phyloP scores from a whole-genome alignment of 2,329 filamentous ascomycete genomes.

The Curvularia sp. region DNA sequence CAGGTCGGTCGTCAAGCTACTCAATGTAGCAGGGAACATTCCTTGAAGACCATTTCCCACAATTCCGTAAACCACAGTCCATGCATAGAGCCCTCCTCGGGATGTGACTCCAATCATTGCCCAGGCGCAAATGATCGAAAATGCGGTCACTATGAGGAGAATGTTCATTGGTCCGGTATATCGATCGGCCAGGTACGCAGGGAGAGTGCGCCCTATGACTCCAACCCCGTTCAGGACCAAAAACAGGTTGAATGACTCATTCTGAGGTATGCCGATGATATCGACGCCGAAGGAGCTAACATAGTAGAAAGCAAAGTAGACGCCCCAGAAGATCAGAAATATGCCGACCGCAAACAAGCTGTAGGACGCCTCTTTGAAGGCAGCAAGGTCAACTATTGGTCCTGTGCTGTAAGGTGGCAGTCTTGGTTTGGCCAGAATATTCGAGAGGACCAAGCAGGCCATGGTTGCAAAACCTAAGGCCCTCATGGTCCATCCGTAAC shows the following conservation, averaged over 20 bases:
- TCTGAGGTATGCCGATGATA: conserved; percentile 55
- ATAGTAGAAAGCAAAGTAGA: conserved; percentile 54
- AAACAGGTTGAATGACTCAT: conserved; percentile 50
- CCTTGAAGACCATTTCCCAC: conserved; percentile 56
- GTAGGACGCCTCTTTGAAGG: background rate
- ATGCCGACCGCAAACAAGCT: background rate
- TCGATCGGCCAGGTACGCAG: conserved; percentile 54
- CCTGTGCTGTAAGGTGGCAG: background rate
- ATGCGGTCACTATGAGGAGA: conserved; percentile 46
- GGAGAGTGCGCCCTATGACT: conserved; percentile 58
- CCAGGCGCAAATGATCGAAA: conserved; percentile 56
- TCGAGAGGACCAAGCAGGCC: background rate
- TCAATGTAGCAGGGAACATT: conserved; percentile 54
- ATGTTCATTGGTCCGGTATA: conserved; percentile 52
- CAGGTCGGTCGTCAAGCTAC: conserved; percentile 53
- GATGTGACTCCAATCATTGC: conserved; percentile 48
- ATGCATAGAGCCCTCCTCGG: conserved; percentile 48
- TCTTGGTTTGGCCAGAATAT: background rate
- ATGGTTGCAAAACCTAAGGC: conserved; percentile 54
- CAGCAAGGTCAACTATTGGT: background rate
- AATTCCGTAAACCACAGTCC: conserved; percentile 57
- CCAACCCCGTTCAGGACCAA: conserved; percentile 57
- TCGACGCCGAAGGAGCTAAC: conserved; percentile 55
- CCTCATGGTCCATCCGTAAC: conserved; percentile 66
- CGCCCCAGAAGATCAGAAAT: conserved; percentile 26